Evolutionary conservation across 352 stramenopile genomes (phyloP).

Genomic region (Phytopythium oedochilum): DNA sequence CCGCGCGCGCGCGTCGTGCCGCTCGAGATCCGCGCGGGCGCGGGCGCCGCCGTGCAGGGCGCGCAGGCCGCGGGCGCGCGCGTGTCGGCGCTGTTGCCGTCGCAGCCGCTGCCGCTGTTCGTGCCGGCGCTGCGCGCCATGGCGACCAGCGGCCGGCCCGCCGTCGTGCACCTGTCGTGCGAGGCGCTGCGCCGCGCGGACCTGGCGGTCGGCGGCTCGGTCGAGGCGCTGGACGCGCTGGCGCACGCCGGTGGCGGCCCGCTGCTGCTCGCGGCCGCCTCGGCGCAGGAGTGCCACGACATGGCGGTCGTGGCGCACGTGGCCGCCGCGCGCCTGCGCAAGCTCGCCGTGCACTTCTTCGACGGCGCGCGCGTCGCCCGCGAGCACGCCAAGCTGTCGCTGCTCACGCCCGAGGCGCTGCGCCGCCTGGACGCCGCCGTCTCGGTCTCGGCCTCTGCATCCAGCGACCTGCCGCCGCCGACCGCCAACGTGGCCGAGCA

Average conservation of each 20-base stretch:
- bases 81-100: constrained; percentile 50
- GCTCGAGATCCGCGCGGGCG: constrained; percentile 55
- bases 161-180: constrained; percentile 64
- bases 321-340: constrained; percentile 46
- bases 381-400: constrained; percentile 56
- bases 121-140: constrained; percentile 64
- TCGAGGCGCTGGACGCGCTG: constrained; percentile 59
- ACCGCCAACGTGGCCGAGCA: constrained; percentile 43
- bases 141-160: constrained; percentile 19
- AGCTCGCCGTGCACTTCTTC: constrained; percentile 80
- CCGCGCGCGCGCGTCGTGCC: constrained; percentile 50
- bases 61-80: constrained; percentile 48
- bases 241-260: constrained; percentile 46
- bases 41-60: constrained; percentile 49
- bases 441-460: background rate
- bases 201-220: constrained; percentile 43
- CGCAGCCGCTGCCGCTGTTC: constrained; percentile 74
- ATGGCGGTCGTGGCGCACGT: constrained; percentile 73
- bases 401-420: constrained; percentile 48
- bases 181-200: constrained; percentile 41
- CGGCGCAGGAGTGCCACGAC: constrained; percentile 73
- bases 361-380: constrained; percentile 60
- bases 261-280: constrained; percentile 65
- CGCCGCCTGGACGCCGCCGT: constrained; percentile 31
- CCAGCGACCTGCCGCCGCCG: background rate